Base-by-base conservation (phyloP, 225 moss, liverwort and hornwort species). In the Anthoceros angustus region DNA sequence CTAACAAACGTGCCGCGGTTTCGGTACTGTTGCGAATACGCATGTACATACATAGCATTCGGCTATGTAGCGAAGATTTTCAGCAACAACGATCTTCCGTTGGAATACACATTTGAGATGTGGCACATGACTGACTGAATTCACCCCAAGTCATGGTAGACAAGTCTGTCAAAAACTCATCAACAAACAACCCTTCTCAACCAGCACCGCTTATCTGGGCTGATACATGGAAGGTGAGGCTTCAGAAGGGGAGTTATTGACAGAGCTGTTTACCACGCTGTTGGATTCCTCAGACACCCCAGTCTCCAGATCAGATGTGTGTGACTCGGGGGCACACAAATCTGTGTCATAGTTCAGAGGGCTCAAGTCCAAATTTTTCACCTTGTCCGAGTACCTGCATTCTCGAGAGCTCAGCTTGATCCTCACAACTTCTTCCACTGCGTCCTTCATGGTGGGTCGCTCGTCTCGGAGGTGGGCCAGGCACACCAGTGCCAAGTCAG, bases 401-500 rank as follows among this genome's bases (percentile, higher is more conserved):
- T 18, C 55, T 23, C 55, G 55, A 15, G 55, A 55, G 55, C 55
- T 55, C 0, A 55, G 55, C 55, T 81, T 84, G 72, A 84, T 81
- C 63, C 70, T 72, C 42, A 69, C 70, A 24, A 84, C 74, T 63
- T 84, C 81, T 61, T 84, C 81, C 49, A 69, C 76, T 66, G 80
- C 78, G 4, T 66, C 74, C 64, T 71, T 74, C 81, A 84, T 81
- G 26, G 71, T 78, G 42, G 84, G 81, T 62, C 81, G 81, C 66
- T 84, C 78, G 64, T 78, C 80, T 61, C 84, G 70, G 69, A 68
- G 74, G 43, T 81, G 70, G 49, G 81, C 72, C 70, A 84, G 71
- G 64, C 84, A 84, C 4, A 75, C 78, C 39, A 78, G 25, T 3
- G 84, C 81, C 50, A 84, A 74, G 38, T 84, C 81, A 21, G 84